Evolutionary conservation across 805 yeast species (phyloP).

Genomic region (Nematodospora valgi): DNA sequence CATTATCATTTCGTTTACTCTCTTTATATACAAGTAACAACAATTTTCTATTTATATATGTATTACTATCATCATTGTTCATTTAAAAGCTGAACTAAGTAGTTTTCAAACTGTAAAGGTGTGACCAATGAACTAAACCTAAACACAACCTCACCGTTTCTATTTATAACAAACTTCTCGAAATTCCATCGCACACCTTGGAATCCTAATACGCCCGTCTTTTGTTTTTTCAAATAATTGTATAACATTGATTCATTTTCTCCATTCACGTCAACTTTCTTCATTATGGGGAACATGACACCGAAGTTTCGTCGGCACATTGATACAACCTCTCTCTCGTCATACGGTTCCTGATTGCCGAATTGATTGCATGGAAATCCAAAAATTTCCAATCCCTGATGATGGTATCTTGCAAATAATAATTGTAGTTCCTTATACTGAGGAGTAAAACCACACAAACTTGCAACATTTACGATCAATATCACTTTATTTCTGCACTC

Average conservation of each 20-base stretch:
- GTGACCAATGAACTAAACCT: constrained; percentile 67
- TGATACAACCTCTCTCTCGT: constrained; percentile 34
- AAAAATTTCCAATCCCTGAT: constrained; percentile 60
- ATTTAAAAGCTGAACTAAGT: constrained; percentile 18
- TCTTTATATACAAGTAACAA: too few species aligned
- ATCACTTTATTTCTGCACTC: constrained; percentile 77
- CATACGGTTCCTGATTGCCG: constrained; percentile 73
- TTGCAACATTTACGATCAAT: constrained; percentile 81
- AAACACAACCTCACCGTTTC: constrained; percentile 52
- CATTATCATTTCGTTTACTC: too few species aligned
- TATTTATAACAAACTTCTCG: constrained; percentile 65
- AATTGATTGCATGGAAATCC: constrained; percentile 95
- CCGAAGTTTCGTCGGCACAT: constrained; percentile 20
- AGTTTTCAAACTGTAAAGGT: constrained; percentile 54
- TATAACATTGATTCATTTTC: constrained; percentile 25
- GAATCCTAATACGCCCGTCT: constrained; percentile 32
- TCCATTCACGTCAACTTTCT: constrained; percentile 38
- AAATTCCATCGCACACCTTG: constrained; percentile 69
- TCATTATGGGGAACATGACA: constrained; percentile 37
- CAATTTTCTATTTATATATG: not conserved
- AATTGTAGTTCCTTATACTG: constrained; percentile 72
- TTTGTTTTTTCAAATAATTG: constrained; percentile 23
- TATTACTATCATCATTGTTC: not conserved
- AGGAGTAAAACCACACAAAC: constrained; percentile 73
- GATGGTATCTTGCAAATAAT: constrained; percentile 61